Evolutionary conservation across 192 early-diverging fungal genomes (phyloP).

Genomic region (Thamnidium elegans): DNA sequence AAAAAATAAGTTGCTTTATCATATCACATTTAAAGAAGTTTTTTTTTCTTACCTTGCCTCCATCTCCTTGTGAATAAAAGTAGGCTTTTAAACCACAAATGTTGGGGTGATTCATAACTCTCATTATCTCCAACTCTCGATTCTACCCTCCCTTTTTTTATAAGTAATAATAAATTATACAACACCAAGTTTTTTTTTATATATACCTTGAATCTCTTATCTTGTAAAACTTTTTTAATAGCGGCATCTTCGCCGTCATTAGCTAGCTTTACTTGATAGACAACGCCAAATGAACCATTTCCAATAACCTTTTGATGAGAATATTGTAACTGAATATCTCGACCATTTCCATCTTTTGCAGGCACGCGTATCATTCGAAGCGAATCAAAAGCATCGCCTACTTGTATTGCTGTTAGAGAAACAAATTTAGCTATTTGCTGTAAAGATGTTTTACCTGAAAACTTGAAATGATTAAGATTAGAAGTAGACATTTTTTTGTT

Average conservation of each 20-base stretch:
- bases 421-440: background rate
- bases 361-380: conserved; percentile 63
- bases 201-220: conserved; percentile 93
- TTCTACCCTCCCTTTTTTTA: conserved; percentile 50
- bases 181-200: background rate
- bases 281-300: conserved; percentile 98
- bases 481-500: background rate
- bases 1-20: conserved; percentile 7
- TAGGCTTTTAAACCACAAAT: conserved; percentile 85
- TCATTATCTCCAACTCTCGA: conserved; percentile 91
- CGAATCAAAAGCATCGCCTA: conserved; percentile 46
- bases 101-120: conserved; percentile 88
- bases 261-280: conserved; percentile 89
- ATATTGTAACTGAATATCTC: conserved; percentile 85
- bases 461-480: conserved; percentile 4
- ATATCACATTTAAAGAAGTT: conserved; percentile 9
- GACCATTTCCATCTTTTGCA: conserved; percentile 86
- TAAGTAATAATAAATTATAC: background rate
- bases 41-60: conserved; percentile 51
- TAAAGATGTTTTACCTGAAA: conserved; percentile 2
- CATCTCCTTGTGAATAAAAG: conserved; percentile 93
- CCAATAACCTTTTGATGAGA: conserved; percentile 92
- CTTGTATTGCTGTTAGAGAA: background rate
- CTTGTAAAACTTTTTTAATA: conserved; percentile 98
- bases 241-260: conserved; percentile 78